Conservation (phyloP, 1,139 yeast genomes). For the Blastobotrys aristatus region DNA sequence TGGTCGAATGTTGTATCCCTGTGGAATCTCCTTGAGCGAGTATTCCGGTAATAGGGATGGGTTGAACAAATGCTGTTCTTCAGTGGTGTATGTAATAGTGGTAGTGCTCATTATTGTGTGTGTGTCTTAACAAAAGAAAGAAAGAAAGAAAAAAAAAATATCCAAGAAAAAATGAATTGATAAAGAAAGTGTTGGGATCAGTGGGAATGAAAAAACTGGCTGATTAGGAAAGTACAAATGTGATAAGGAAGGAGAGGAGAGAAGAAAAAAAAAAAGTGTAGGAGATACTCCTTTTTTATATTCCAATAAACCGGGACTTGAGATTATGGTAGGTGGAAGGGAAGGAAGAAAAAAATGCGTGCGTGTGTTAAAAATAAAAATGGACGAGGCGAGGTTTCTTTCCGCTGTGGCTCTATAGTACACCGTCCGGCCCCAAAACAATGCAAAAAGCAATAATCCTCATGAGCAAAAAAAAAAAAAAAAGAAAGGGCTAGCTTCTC, state of each 20-base stretch:
- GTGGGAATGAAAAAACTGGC: not conserved
- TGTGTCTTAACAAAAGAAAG: not conserved
- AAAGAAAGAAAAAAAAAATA: not conserved
- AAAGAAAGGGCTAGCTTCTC: too few species aligned
- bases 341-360: not conserved
- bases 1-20: slow-evolving; percentile 50
- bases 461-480: too few species aligned
- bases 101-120: not conserved
- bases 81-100: not conserved
- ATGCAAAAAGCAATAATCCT: too few species aligned
- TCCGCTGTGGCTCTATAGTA: too few species aligned
- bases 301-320: too few species aligned
- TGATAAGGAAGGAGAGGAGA: not conserved
- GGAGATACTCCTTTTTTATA: not conserved
- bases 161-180: not conserved
- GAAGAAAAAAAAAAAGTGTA: slow-evolving; percentile 30
- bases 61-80: slow-evolving; percentile 23
- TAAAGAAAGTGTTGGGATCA: not conserved
- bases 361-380: not conserved
- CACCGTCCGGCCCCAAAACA: too few species aligned
- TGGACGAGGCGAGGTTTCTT: not conserved
- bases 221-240: not conserved
- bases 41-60: slow-evolving; percentile 28
- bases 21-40: slow-evolving; percentile 39
- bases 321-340: too few species aligned